Evolutionary conservation across 2,329 filamentous ascomycete species (phyloP).

Genomic region (Triangularia verruculosa): DNA sequence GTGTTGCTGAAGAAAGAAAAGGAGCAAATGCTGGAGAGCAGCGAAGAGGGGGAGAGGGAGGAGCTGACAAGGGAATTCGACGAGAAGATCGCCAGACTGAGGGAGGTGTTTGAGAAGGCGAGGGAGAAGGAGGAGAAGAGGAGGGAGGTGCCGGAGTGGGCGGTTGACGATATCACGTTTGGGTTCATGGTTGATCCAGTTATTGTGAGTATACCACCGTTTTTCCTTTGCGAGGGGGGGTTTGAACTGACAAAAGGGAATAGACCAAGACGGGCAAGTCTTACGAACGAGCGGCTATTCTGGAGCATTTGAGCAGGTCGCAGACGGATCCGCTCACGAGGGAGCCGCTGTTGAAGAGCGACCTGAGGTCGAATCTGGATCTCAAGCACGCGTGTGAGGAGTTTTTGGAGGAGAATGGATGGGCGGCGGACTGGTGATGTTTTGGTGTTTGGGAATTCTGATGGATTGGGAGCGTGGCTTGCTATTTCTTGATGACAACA

Average conservation of each 20-base stretch:
- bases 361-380: conserved; percentile 77
- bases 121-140: conserved; percentile 43
- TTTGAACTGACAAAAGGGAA: not conserved
- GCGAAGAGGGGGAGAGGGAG: conserved; percentile 41
- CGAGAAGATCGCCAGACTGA: conserved; percentile 44
- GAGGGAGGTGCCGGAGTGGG: conserved; percentile 69
- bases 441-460: not conserved
- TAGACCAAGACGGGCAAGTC: conserved; percentile 82
- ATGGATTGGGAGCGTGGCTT: not conserved
- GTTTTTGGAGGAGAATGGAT: conserved; percentile 82
- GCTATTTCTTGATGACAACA: not conserved
- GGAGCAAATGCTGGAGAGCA: conserved; percentile 42
- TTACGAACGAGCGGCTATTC: conserved; percentile 81
- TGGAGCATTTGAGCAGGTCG: conserved; percentile 77
- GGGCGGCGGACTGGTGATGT: conserved; percentile 34
- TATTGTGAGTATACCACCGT: conserved; percentile 43
- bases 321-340: conserved; percentile 81
- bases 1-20: conserved; percentile 48
- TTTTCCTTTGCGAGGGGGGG: not conserved
- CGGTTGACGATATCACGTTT: conserved; percentile 74
- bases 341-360: conserved; percentile 63
- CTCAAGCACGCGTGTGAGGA: conserved; percentile 80
- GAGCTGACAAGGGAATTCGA: conserved; percentile 49
- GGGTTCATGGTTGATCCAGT: conserved; percentile 71
- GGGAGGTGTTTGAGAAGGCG: conserved; percentile 52